Evolutionary conservation across 208 protist genomes (phyloP), one percentile per base, ranked within the genome.

Genomic region (Crithidia sp.): DNA sequence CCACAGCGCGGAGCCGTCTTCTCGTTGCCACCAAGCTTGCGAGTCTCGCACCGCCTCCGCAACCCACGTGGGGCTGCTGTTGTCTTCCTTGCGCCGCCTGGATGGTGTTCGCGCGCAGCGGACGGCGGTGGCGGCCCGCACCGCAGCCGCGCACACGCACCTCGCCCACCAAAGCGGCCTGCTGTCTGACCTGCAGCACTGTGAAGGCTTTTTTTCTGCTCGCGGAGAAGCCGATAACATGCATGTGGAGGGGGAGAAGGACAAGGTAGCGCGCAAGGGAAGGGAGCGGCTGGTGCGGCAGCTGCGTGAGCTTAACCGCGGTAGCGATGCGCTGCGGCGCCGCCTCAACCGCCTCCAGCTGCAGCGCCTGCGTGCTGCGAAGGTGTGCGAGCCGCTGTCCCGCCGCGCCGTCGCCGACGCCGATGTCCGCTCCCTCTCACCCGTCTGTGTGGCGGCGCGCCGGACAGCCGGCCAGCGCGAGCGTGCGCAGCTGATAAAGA

Each of bases 271-370:
- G 28, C 28, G 28, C 28, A 28, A 28, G 28, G 28, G 28, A 28
- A 28, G 28, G 28, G 28, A 28, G 28, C 28, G 28, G 28, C 50
- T 59, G 28, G 63, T 65, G 54, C 61, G 45, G 4, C 60, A 69
- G 53, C 71, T 76, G 13, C 62, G 59, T 14, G 58, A 59, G 60
- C 17, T 72, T n/a, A 67, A 79, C 60, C 16, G 39, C 3, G 58
- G 8, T 3, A 78, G 66, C 44, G 73, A 78, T 40, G 66, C 59
- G 50, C 66, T 72, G 60, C 66, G 65, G 28, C 36, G 39, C 5
- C 64, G 66, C 41, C 57, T 62, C 44, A 19, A 57, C 37, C 58
- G 37, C 13, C 66, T 71, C 0, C 45, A 71, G 44, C 56, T 7
- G 52, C 63, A 69, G 56, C 45, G 61, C 17, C 6, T 9, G 40